A percentile compares a stretch with the other conserved stretches of the same genome.
phyloP scores from a whole-genome alignment of 169 alveolate species.

The Eimeria nieschulzi region DNA sequence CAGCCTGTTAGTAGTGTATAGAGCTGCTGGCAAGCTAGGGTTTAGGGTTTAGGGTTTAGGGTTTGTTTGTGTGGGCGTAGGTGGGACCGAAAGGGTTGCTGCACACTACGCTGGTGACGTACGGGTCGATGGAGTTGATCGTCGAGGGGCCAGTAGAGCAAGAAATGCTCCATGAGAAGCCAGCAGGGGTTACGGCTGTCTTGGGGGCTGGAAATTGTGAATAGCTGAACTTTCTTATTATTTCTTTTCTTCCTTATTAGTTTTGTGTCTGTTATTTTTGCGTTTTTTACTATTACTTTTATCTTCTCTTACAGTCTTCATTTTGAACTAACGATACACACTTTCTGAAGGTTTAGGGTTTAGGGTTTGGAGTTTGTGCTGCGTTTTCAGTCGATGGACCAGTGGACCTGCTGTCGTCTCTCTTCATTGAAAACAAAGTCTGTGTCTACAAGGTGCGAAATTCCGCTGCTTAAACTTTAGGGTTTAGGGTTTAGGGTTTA shows the following conservation, averaged over 20 bases:
- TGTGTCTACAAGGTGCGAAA: constrained; percentile 64
- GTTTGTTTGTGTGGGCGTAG: not conserved
- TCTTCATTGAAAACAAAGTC: constrained; percentile 67
- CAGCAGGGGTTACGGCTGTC: constrained; percentile 41
- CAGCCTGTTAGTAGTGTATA: too few relatives aligned
- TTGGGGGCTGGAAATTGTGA: constrained; percentile 71
- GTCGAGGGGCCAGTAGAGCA: constrained; percentile 64
- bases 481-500: too few relatives aligned
- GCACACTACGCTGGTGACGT: constrained; percentile 59
- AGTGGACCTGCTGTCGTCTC: constrained; percentile 43
- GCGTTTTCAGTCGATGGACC: constrained; percentile 67
- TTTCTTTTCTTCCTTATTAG: not conserved
- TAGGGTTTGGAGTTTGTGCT: not conserved
- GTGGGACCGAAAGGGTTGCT: constrained; percentile 47
- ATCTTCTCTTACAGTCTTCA: not conserved
- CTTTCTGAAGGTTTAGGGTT: not conserved
- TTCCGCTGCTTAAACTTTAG: not conserved
- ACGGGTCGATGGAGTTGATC: constrained; percentile 54
- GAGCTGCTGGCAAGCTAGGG: too few relatives aligned
- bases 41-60: too few relatives aligned
- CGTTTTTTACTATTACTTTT: not conserved
- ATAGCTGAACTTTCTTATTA: not conserved
- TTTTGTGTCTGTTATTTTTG: not conserved
- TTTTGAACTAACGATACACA: not conserved
- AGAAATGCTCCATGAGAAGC: constrained; percentile 27